A percentile compares a stretch with the other conserved stretches of the same genome.
Conservation (phyloP, 371 early-diverging fungal species). For the Mortierella sp. region DNA sequence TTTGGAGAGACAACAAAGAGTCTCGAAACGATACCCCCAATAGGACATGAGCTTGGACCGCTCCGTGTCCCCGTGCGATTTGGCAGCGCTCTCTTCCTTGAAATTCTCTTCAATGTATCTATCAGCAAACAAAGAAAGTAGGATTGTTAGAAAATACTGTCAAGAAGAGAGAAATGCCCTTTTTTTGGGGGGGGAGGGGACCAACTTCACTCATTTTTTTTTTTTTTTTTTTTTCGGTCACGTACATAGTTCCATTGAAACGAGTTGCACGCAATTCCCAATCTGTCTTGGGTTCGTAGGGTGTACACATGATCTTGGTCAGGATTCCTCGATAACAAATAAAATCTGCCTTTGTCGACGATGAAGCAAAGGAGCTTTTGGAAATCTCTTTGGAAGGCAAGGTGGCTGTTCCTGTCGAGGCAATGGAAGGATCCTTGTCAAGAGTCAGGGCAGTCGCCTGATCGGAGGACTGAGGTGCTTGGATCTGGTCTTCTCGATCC, state of each 20-base stretch:
- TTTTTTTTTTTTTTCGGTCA: neutral
- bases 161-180: constrained; percentile 2
- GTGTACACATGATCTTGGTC: constrained; percentile 84
- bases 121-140: neutral
- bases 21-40: constrained; percentile 85
- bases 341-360: constrained; percentile 31
- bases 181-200: too few relatives aligned
- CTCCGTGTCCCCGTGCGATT: constrained; percentile 57
- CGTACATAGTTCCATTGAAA: constrained; percentile 63
- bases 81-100: constrained; percentile 58
- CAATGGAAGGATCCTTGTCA: too few relatives aligned
- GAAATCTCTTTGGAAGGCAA: neutral
- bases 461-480: neutral
- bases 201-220: too few relatives aligned
- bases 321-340: constrained; percentile 86
- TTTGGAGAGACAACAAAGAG: constrained; percentile 64
- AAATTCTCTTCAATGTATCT: constrained; percentile 81
- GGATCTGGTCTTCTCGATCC: constrained; percentile 32
- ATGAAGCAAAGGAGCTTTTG: neutral
- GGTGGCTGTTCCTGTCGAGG: constrained; percentile 58
- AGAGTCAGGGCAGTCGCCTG: too few relatives aligned
- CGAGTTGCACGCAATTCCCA: constrained; percentile 86
- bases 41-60: constrained; percentile 76
- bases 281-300: constrained; percentile 76
- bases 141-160: neutral